Evolutionary conservation across 176 grass and related monocot genomes (phyloP), one percentile per base, ranked within the genome.

Genomic region (Poa annua): DNA sequence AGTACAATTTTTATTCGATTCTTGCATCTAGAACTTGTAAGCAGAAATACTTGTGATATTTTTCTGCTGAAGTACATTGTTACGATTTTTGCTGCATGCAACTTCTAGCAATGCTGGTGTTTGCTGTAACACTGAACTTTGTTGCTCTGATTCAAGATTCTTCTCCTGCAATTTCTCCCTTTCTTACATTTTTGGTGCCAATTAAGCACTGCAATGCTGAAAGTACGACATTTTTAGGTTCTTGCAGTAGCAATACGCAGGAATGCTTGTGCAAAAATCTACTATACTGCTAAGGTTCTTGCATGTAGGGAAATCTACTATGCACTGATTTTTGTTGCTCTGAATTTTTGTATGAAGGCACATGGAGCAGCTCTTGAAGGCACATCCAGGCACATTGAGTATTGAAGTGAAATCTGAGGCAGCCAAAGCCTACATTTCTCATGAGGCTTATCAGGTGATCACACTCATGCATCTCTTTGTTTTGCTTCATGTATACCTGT

Each of bases 401-500:
- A 90, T 62, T 26, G 80, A 45, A 19, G 3, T 48, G 38, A 77
- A 35, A 32, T 48, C 75, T 11, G 83, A 61, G 65, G 50, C 17
- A 21, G 36, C 19, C 2, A 78, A 68, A 44, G 74, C 59, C 50
- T 84, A 83, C 34, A 69, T 75, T 59, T 53, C 69, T 29, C 12
- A 72, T 72, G 69, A 72, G 42, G 42, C 44, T 34, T 71, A 76
- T 54, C 71, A 87, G 88, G 88, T 90, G 50, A 80, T 45, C 26
- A 74, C 5, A 60, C 42, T 63, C 50, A 19, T 68, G 16, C 53
- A 85, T 75, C 29, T 62, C 7, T 25, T 15, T 60, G 32, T 53
- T 54, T 10, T 25, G 16, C 16, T 48, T 53, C 65, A 16, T 57
- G 1, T 71, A 22, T 1, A n/a, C 15, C 15, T 76, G 61, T 8